These are phyloP conservation scores for Sisymbrium altissimum DNA, from an alignment of 345 rosid genomes.

Conservation along the genomic window DNA sequence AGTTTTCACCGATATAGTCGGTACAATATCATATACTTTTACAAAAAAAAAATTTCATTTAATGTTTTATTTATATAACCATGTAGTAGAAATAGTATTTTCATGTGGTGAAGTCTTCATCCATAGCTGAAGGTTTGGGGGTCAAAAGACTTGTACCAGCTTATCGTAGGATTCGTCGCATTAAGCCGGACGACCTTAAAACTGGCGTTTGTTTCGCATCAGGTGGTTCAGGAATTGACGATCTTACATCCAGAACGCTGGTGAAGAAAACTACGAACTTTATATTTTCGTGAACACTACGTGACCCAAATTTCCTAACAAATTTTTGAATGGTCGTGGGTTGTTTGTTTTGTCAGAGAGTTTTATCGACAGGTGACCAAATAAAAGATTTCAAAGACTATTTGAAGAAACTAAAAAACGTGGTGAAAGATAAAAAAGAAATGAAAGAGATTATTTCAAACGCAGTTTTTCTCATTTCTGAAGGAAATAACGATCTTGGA, in stretches of 20 bases:
- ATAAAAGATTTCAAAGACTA: slow-evolving; percentile 44
- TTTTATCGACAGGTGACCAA: slow-evolving; percentile 47
- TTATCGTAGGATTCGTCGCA: slow-evolving; percentile 41
- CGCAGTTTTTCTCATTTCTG: slow-evolving; percentile 38
- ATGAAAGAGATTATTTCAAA: slow-evolving; percentile 38
- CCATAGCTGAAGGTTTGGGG: slow-evolving; percentile 57
- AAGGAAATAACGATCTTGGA: slow-evolving; percentile 62
- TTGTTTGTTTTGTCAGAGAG: slow-evolving; percentile 35
- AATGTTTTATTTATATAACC: not conserved
- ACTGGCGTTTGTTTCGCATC: slow-evolving; percentile 78
- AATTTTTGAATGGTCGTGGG: not conserved
- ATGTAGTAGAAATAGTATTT: not conserved
- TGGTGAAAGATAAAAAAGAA: slow-evolving; percentile 37
- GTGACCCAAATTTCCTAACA: not conserved
- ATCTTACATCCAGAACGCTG: slow-evolving; percentile 44
- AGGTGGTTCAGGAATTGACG: slow-evolving; percentile 67
- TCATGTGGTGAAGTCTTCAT: slow-evolving; percentile 1
- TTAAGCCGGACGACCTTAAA: slow-evolving; percentile 37
- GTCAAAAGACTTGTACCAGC: slow-evolving; percentile 54
- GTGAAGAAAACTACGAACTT: not conserved
- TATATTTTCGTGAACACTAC: not conserved
- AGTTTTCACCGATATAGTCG: slow-evolving; percentile 43
- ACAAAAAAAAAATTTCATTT: no score
- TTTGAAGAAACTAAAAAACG: slow-evolving; percentile 28
- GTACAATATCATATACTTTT: slow-evolving; percentile 1